Conservation (phyloP, 2,329 filamentous ascomycete genomes). For the Monosporascus sp. region DNA sequence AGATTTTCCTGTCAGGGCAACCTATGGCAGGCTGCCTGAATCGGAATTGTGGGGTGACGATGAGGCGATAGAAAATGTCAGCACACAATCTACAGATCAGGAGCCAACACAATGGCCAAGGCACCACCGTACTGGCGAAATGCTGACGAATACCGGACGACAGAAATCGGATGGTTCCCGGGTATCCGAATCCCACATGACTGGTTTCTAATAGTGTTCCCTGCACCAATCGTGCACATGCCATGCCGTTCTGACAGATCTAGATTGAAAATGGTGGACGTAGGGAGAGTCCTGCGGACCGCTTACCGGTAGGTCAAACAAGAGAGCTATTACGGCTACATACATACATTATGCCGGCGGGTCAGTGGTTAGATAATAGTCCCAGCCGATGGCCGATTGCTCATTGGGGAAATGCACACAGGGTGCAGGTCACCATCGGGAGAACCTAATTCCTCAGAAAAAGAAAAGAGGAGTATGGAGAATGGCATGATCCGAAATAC, state of each 20-base stretch:
- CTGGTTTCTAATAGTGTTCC: background rate
- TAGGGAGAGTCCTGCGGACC: background rate
- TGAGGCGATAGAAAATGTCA: background rate
- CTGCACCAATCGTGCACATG: background rate
- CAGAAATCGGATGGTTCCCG: background rate
- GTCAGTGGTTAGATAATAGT: no score
- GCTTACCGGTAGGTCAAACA: background rate
- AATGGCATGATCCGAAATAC: background rate
- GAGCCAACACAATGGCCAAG: background rate
- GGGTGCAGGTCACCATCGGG: background rate
- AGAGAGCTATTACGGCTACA: no score
- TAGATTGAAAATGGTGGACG: background rate
- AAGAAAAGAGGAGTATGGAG: background rate
- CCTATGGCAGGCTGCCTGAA: background rate
- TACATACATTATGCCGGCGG: no score
- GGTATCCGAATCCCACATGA: background rate
- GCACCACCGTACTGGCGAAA: background rate
- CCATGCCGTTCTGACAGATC: background rate
- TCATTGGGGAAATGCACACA: no score
- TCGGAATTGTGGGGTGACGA: background rate
- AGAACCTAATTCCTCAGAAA: background rate
- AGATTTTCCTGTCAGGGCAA: background rate
- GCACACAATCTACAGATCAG: background rate
- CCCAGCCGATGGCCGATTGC: no score
- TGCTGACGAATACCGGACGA: background rate